Conservation (phyloP, 169 alveolate genomes). For the Perkinsus olseni region DNA sequence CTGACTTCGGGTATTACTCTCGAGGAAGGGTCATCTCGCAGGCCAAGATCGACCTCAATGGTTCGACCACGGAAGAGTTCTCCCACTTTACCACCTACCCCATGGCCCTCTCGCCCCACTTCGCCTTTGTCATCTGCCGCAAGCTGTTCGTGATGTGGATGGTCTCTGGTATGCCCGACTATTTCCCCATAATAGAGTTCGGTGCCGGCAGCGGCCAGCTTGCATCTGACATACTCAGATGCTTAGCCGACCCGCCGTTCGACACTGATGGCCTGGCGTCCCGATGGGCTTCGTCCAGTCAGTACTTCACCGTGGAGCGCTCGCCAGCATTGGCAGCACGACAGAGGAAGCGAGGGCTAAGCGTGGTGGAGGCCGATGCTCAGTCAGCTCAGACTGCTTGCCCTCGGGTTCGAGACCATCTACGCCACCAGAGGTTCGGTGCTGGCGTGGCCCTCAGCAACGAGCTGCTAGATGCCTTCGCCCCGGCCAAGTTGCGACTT, state of each 20-base stretch:
- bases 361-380: neutral
- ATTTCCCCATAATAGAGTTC: neutral
- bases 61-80: neutral
- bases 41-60: slow-evolving; percentile 1
- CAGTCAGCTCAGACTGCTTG: neutral
- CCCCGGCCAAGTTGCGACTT: neutral
- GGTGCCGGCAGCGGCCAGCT: slow-evolving; percentile 13
- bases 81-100: slow-evolving; percentile 9
- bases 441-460: slow-evolving; percentile 1
- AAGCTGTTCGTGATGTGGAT: neutral
- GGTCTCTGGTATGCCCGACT: neutral
- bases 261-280: neutral
- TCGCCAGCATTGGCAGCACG: neutral
- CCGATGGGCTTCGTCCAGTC: neutral
- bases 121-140: neutral
- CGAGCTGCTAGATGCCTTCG: slow-evolving; percentile 4
- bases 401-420: neutral
- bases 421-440: neutral
- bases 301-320: neutral
- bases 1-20: slow-evolving; percentile 3
- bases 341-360: slow-evolving; percentile 7
- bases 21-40: neutral
- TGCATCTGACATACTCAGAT: neutral
- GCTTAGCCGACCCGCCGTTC: neutral
- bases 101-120: slow-evolving; percentile 7